Percentiles rank a stretch among this genome's conserved stretches.
Conservation (phyloP, 2,329 filamentous ascomycete species). For the Fusarium domesticum region DNA sequence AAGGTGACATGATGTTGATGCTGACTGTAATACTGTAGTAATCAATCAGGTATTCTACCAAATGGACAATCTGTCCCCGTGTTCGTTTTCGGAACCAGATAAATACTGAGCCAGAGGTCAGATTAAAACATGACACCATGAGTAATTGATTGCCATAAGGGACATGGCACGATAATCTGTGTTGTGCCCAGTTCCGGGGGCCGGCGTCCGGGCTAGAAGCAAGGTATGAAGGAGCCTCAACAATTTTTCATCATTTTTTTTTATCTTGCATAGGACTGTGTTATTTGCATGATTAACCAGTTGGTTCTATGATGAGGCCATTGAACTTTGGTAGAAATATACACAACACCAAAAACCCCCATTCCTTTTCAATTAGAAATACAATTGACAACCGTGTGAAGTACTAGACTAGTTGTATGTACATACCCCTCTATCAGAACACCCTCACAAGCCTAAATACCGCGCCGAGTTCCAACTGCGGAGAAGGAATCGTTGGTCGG, state of each 20-base stretch:
- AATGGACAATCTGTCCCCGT: conserved; percentile 14
- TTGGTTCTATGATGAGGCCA: too few species aligned
- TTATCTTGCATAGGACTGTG: too few species aligned
- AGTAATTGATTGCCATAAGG: too few species aligned
- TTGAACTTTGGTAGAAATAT: too few species aligned
- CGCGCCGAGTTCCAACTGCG: not conserved
- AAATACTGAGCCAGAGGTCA: conserved; percentile 10
- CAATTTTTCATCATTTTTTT: not conserved
- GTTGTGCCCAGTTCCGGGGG: conserved; percentile 4
- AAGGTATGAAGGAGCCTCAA: not conserved
- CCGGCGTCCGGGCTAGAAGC: conserved; percentile 2
- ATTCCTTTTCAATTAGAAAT: too few species aligned
- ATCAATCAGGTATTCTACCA: too few species aligned
- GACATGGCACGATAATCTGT: not conserved
- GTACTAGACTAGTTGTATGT: not conserved
- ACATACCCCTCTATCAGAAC: not conserved
- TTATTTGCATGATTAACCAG: too few species aligned
- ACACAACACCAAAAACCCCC: too few species aligned
- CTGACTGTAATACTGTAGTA: not conserved
- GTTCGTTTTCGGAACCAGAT: conserved; percentile 28
- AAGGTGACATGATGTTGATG: too few species aligned
- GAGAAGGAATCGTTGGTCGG: not conserved
- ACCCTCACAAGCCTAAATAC: not conserved
- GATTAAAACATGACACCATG: conserved; percentile 14
- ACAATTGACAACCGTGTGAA: not conserved